Evolutionary conservation across 2,329 filamentous ascomycete genomes (phyloP).

Genomic region (Sporothrix brasiliensis): DNA sequence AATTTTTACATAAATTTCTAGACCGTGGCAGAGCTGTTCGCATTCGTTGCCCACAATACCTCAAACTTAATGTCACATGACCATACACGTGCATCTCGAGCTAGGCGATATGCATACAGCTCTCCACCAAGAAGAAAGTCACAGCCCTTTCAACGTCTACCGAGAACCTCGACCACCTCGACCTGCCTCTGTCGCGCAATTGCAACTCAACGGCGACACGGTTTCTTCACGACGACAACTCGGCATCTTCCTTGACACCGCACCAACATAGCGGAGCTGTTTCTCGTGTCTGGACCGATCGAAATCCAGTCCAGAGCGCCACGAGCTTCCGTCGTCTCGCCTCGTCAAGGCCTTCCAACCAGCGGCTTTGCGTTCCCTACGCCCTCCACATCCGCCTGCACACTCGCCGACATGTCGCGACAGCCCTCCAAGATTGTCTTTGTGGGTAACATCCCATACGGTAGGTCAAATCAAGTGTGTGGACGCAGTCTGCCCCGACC

Average conservation of each 20-base stretch:
- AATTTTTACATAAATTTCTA: background rate
- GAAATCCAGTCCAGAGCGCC: background rate
- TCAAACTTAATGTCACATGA: slow-evolving; percentile 1
- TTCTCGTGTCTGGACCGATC: background rate
- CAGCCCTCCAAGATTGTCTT: slow-evolving; percentile 79
- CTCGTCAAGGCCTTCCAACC: background rate
- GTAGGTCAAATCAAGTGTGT: slow-evolving; percentile 46
- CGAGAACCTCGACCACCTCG: too few species aligned
- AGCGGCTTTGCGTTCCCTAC: background rate
- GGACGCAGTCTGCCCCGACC: background rate
- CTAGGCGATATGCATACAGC: slow-evolving; percentile 23
- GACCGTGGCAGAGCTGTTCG: background rate
- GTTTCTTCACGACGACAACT: too few species aligned
- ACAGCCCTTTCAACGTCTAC: background rate
- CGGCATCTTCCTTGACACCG: background rate
- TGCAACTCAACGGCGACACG: background rate
- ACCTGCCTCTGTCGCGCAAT: background rate
- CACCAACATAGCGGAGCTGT: background rate
- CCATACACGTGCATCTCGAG: background rate
- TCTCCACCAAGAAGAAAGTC: slow-evolving; percentile 8
- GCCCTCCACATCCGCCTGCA: background rate
- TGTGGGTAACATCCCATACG: slow-evolving; percentile 84
- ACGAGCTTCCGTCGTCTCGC: background rate
- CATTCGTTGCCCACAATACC: too few species aligned
- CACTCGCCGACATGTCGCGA: slow-evolving; percentile 62